Evolutionary conservation across 225 moss, liverwort and hornwort genomes (phyloP).

Genomic region (Ulota crispa): DNA sequence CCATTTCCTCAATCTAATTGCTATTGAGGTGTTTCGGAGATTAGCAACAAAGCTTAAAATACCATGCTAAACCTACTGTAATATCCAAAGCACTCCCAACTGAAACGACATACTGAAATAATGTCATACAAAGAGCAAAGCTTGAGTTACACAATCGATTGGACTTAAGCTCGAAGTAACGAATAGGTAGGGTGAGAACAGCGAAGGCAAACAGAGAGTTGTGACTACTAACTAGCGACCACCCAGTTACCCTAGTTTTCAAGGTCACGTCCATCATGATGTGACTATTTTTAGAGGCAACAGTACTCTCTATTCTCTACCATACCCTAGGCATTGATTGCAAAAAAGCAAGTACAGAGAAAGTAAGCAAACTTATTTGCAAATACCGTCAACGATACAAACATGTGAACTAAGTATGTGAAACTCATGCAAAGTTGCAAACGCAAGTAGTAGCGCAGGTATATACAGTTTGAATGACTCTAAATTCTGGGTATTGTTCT

Average conservation of each 20-base stretch:
- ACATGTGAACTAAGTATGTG: neutral
- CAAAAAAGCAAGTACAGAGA: neutral
- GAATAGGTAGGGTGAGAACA: neutral
- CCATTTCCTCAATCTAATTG: neutral
- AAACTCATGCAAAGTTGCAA: neutral
- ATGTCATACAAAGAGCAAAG: neutral
- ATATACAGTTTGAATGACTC: neutral
- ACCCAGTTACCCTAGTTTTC: neutral
- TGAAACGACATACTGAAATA: neutral
- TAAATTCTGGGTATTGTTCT: neutral
- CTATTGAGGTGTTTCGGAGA: neutral
- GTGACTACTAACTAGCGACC: neutral
- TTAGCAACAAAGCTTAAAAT: neutral
- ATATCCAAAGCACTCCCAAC: neutral
- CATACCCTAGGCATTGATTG: neutral
- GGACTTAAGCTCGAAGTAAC: neutral
- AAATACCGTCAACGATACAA: neutral
- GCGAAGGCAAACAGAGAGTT: neutral
- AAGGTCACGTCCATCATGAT: neutral
- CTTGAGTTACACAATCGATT: neutral
- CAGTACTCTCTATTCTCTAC: neutral
- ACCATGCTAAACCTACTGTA: neutral
- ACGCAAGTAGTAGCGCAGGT: neutral
- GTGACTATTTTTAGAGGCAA: neutral
- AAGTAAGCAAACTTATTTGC: neutral